Evolutionary conservation across 192 early-diverging fungal species (phyloP).

Genomic region (Entomortierella lignicola): DNA sequence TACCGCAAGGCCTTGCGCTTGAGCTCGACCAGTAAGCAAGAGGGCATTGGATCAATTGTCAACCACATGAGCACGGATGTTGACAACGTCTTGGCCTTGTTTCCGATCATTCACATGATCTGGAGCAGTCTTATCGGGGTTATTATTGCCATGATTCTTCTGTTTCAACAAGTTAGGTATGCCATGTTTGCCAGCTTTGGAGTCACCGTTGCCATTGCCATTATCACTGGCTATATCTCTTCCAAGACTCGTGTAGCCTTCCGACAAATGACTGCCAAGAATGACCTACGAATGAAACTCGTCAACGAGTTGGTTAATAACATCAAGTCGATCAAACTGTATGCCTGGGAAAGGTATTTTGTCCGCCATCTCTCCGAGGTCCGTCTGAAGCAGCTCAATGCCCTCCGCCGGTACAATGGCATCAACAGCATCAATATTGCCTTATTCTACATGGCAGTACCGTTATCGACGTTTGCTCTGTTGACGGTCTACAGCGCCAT

Average conservation of each 20-base stretch:
- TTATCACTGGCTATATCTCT: background rate
- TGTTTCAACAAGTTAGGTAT: constrained; percentile 19
- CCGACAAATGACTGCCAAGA: constrained; percentile 45
- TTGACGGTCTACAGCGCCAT: constrained; percentile 40
- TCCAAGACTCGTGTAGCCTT: constrained; percentile 8
- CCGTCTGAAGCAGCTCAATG: constrained; percentile 41
- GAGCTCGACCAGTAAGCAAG: constrained; percentile 62
- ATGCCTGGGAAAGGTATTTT: constrained; percentile 72
- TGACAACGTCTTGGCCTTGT: constrained; percentile 15
- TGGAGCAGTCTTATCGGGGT: constrained; percentile 42
- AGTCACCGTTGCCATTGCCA: constrained; percentile 10
- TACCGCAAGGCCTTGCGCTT: constrained; percentile 71
- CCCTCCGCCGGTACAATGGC: constrained; percentile 20
- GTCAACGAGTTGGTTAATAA: constrained; percentile 71
- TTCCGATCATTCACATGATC: constrained; percentile 24
- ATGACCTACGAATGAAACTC: constrained; percentile 65
- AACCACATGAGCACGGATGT: constrained; percentile 66
- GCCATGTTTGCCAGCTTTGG: constrained; percentile 32
- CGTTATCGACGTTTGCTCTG: constrained; percentile 50
- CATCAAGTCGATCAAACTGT: constrained; percentile 78
- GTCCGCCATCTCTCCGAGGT: constrained; percentile 22
- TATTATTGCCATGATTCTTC: constrained; percentile 23
- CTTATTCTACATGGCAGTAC: constrained; percentile 24
- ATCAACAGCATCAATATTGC: constrained; percentile 9
- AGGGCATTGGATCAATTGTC: constrained; percentile 69